These are phyloP conservation scores for Suillus occidentalis DNA, from an alignment of 768 basidiomycete species.

Conservation along the genomic window DNA sequence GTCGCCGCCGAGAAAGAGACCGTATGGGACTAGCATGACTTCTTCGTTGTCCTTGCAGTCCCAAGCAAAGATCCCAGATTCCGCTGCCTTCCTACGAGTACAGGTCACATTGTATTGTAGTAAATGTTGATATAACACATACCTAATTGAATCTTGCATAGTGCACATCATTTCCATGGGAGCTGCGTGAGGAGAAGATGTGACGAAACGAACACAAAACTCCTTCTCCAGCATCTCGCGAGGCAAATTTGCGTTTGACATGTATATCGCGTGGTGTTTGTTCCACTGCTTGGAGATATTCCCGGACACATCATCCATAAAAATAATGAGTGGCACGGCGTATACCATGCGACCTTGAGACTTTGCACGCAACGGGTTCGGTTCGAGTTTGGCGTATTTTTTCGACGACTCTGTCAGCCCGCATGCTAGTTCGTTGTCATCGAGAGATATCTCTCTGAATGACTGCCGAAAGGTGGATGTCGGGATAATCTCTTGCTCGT, in stretches of 20 bases:
- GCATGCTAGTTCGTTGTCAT: background rate
- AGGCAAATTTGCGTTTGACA: constrained; percentile 33
- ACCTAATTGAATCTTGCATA: constrained; percentile 29
- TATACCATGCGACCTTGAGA: constrained; percentile 22
- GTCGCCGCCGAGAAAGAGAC: constrained; percentile 25
- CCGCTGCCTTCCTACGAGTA: constrained; percentile 10
- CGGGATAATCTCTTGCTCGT: constrained; percentile 2
- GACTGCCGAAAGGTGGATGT: constrained; percentile 13
- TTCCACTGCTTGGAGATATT: constrained; percentile 41
- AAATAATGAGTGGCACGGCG: constrained; percentile 27
- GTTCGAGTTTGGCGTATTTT: constrained; percentile 2
- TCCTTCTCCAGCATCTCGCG: constrained; percentile 32
- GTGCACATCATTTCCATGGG: constrained; percentile 35
- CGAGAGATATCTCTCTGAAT: constrained; percentile 12
- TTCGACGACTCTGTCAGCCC: constrained; percentile 1
- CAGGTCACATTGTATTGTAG: too few relatives aligned
- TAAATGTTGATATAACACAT: background rate
- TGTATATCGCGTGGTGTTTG: constrained; percentile 34
- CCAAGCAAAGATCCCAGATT: constrained; percentile 18
- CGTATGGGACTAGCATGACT: constrained; percentile 26
- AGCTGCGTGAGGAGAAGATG: constrained; percentile 34
- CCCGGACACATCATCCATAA: constrained; percentile 38
- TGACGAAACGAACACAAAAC: constrained; percentile 28
- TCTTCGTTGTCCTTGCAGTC: constrained; percentile 24
- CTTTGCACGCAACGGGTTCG: constrained; percentile 18